These are phyloP conservation scores for Paramecium biaurelia DNA, from an alignment of 73 alveolate genomes.

Conservation along the genomic window DNA sequence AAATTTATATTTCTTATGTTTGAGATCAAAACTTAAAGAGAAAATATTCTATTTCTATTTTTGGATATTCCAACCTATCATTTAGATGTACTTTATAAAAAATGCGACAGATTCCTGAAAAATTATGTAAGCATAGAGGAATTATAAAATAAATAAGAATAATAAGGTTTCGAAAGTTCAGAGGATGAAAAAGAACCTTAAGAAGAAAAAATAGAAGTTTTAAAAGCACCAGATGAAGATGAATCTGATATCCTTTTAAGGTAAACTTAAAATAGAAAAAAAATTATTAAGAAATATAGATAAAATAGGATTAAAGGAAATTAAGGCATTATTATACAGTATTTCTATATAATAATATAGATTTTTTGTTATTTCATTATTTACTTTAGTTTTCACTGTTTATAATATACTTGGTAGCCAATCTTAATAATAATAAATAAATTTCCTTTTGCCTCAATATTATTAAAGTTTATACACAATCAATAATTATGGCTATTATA, in stretches of 20 bases:
- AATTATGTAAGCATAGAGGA: neutral
- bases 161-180: neutral
- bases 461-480: neutral
- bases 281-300: constrained; percentile 15
- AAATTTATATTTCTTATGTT: constrained; percentile 1
- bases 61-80: constrained; percentile 13
- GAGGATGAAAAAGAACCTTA: neutral
- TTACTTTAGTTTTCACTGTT: constrained; percentile 5
- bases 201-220: neutral
- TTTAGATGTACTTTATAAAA: neutral
- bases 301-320: constrained; percentile 15
- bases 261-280: neutral
- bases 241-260: neutral
- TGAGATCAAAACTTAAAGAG: neutral
- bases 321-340: constrained; percentile 18
- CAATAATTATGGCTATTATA: neutral
- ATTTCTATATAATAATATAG: neutral
- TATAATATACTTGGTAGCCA: neutral
- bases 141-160: neutral
- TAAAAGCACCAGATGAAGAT: neutral
- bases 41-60: constrained; percentile 26
- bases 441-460: neutral
- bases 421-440: neutral
- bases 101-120: neutral
- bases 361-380: neutral